These are phyloP conservation scores for Aspergillus transmontanensis DNA, from an alignment of 2,329 filamentous ascomycete genomes.

Conservation along the genomic window DNA sequence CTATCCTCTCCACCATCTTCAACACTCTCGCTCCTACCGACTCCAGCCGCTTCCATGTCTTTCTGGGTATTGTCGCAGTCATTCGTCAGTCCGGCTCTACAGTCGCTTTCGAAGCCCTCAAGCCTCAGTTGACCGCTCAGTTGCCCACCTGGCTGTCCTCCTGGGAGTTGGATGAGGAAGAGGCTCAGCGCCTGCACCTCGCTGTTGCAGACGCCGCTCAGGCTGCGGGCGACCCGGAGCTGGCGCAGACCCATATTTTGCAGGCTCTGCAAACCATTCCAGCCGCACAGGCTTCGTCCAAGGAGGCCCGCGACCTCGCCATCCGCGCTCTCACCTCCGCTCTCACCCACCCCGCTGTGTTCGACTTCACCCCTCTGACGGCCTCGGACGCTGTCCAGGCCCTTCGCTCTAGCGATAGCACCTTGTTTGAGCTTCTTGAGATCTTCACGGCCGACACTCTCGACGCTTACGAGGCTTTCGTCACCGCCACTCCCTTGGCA, in stretches of 20 bases:
- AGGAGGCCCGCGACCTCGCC: slow-evolving; percentile 61
- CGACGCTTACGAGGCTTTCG: slow-evolving; percentile 94
- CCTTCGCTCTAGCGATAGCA: slow-evolving; percentile 78
- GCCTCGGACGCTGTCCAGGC: slow-evolving; percentile 78
- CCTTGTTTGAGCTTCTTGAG: slow-evolving; percentile 89
- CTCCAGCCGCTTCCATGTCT: slow-evolving; percentile 84
- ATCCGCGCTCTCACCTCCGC: slow-evolving; percentile 67
- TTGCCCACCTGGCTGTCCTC: slow-evolving; percentile 78
- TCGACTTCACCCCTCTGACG: slow-evolving; percentile 73
- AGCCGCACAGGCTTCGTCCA: slow-evolving; percentile 55
- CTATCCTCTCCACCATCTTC: slow-evolving; percentile 92
- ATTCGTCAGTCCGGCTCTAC: slow-evolving; percentile 71
- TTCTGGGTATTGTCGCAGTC: slow-evolving; percentile 84
- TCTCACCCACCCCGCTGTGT: slow-evolving; percentile 67
- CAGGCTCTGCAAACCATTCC: slow-evolving; percentile 79
- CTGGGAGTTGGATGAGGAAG: slow-evolving; percentile 82
- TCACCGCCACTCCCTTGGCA: slow-evolving; percentile 58
- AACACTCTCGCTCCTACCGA: slow-evolving; percentile 81
- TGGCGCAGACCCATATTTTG: slow-evolving; percentile 71
- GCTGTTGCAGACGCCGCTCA: slow-evolving; percentile 79
- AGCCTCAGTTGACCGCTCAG: slow-evolving; percentile 75
- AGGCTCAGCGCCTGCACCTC: slow-evolving; percentile 81
- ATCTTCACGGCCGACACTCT: slow-evolving; percentile 93
- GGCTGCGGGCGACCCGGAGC: slow-evolving; percentile 75
- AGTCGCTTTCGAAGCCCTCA: slow-evolving; percentile 78